Conservation (phyloP, 225 moss, liverwort and hornwort species). For the Pleurozium schreberi region DNA sequence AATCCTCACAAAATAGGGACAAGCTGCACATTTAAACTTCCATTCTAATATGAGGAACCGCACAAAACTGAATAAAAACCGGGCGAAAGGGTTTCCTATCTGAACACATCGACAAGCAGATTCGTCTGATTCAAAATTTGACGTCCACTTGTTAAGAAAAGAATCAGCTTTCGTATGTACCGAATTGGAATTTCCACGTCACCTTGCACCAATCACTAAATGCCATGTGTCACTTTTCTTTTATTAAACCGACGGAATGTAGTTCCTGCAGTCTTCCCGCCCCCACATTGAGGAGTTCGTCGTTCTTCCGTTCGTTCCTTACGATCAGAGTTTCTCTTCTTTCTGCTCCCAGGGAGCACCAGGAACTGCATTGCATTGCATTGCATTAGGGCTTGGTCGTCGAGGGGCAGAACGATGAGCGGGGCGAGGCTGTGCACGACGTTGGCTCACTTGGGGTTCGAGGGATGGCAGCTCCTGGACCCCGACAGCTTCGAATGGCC, state of each 20-base stretch:
- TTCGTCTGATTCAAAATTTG: not conserved
- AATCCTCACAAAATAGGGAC: not conserved
- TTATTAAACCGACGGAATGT: too few species aligned
- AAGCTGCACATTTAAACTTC: not conserved
- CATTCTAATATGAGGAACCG: not conserved
- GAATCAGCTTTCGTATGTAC: not conserved
- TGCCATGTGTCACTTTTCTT: too few species aligned
- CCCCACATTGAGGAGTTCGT: not conserved
- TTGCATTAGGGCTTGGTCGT: not conserved
- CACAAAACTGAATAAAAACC: not conserved
- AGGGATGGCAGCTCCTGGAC: slow-evolving; percentile 88
- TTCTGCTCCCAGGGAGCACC: not conserved
- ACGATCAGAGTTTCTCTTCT: not conserved
- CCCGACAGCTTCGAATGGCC: slow-evolving; percentile 99
- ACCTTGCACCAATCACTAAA: too few species aligned
- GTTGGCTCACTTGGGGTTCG: slow-evolving; percentile 85
- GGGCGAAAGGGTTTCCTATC: not conserved
- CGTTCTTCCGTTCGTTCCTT: not conserved
- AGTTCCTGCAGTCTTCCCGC: not conserved
- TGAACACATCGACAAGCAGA: not conserved
- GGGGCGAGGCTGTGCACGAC: slow-evolving; percentile 83
- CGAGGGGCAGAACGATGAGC: slow-evolving; percentile 37
- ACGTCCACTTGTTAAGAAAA: not conserved
- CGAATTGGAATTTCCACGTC: too few species aligned
- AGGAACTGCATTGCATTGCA: not conserved